These are phyloP conservation scores for Cicer bijugum DNA, from an alignment of 306 rosid genomes.

Conservation along the genomic window DNA sequence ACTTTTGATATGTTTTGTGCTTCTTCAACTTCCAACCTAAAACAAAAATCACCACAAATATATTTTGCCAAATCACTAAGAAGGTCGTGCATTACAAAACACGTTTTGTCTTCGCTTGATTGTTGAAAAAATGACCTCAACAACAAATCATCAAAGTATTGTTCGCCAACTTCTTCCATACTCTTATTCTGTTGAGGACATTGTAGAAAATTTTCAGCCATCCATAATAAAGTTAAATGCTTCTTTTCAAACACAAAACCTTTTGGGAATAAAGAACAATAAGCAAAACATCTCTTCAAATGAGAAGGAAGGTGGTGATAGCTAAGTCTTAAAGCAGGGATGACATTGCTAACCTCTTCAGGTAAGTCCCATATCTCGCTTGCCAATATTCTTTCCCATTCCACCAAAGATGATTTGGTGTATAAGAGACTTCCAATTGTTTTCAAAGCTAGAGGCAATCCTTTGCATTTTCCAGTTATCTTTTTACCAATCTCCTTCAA, in stretches of 20 bases:
- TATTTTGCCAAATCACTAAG: conserved; percentile 34
- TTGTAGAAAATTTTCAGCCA: conserved; percentile 26
- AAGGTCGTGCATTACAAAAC: conserved; percentile 28
- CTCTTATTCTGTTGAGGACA: not conserved
- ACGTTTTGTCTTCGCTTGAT: not conserved
- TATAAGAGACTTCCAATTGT: conserved; percentile 28
- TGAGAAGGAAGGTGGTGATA: conserved; percentile 37
- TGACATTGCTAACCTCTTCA: not conserved
- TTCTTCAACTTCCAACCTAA: not conserved
- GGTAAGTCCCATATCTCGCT: conserved; percentile 37
- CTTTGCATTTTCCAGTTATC: conserved; percentile 26
- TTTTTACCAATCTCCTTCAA: not conserved
- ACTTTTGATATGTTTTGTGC: not conserved
- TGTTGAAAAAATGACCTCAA: conserved; percentile 38
- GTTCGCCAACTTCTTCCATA: not conserved
- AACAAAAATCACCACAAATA: not conserved
- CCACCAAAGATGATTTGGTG: conserved; percentile 4
- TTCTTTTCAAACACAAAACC: conserved; percentile 22
- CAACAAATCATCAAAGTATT: conserved; percentile 31
- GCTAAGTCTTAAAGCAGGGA: conserved; percentile 35
- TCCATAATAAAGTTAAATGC: conserved; percentile 29
- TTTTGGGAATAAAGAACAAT: conserved; percentile 34
- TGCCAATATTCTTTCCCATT: conserved; percentile 11
- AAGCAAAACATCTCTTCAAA: conserved; percentile 40
- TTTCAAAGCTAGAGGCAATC: conserved; percentile 33